Evolutionary conservation across 345 rosid genomes (phyloP), one percentile per base, ranked within the genome.

Genomic region (Euclidium syriacum): DNA sequence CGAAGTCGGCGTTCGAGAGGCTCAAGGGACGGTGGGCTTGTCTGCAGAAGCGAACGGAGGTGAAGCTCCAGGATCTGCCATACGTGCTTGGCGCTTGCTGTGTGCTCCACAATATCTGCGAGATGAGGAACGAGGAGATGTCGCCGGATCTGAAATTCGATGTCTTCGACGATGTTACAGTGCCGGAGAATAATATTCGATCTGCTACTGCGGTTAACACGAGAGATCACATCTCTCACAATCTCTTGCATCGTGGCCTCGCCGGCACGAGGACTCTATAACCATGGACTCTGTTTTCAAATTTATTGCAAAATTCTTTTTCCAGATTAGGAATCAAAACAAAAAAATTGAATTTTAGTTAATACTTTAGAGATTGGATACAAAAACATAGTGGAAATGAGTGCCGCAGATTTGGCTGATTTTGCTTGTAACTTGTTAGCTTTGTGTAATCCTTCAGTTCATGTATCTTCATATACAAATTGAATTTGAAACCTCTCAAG

Each of bases 1-100:
- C 80, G 8, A 66, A 67, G 44, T 84, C 69, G 30, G 84, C 95
- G 19, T 84, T 89, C 19, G 77, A 74, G 3, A 65, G 89, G 58
- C 46, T 86, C 16, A 89, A 89, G 62, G 79, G 84, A 50, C 65
- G 96, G 51, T 89, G 96, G 96, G 58, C 80, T 59, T 89, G 91
- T 62, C 44, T 89, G 56, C 95, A 89, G 69, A 89, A 81, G 77
- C 64, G 95, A 53, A 82, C 91, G 2, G 96, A 89, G 80, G 83
- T 82, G 41, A 89, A 89, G 75, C 79, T 86, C 0, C 84, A 82
- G 60, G 96, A 89, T 54, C 68, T 89, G 71, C 96, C 96, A 1
- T 85, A 73, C 23, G 90, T 89, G 27, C 80, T 89, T 0, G 95
- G 96, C 3, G 96, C 96, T 41, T 89, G 96, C 20, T 89, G 96